Percentiles rank a stretch among this genome's conserved stretches.
These are phyloP conservation scores for Arthrobotrys pseudoclavata DNA, from an alignment of 2,329 filamentous ascomycete genomes.

Conservation along the genomic window DNA sequence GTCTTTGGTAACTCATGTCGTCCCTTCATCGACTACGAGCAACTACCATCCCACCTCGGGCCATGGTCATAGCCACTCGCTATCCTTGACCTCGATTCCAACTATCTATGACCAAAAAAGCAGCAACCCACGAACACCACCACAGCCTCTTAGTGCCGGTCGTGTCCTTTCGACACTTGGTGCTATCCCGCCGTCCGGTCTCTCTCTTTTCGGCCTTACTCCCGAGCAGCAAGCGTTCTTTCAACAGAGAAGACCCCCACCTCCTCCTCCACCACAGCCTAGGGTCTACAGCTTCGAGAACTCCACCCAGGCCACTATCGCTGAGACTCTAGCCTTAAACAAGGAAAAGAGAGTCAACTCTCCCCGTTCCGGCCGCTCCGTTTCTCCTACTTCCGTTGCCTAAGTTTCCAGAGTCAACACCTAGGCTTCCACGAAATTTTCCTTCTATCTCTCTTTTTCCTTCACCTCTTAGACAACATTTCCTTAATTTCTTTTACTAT, in stretches of 20 bases:
- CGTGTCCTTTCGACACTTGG: constrained; percentile 50
- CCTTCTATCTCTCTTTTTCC: background rate
- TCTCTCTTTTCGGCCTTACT: constrained; percentile 55
- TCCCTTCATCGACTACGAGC: constrained; percentile 40
- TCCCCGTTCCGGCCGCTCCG: constrained; percentile 24
- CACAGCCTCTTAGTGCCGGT: constrained; percentile 51
- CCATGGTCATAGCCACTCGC: constrained; percentile 36
- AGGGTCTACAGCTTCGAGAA: constrained; percentile 56
- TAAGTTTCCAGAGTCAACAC: background rate
- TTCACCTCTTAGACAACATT: constrained; percentile 1
- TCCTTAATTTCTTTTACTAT: background rate
- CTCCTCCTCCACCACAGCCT: constrained; percentile 54
- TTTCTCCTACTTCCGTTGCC: background rate
- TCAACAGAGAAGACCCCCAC: constrained; percentile 48
- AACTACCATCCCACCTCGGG: constrained; percentile 33
- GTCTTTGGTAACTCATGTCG: constrained; percentile 45
- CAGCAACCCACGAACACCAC: constrained; percentile 40
- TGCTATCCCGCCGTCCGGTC: constrained; percentile 51
- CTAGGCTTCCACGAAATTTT: constrained; percentile 3
- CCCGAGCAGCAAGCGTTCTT: constrained; percentile 55
- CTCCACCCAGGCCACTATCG: constrained; percentile 53
- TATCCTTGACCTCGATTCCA: constrained; percentile 29
- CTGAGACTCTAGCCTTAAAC: constrained; percentile 43
- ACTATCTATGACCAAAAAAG: constrained; percentile 40
- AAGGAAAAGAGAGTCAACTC: constrained; percentile 47